Conservation (phyloP, 208 protist genomes). For the Wallacemonas sp. region DNA sequence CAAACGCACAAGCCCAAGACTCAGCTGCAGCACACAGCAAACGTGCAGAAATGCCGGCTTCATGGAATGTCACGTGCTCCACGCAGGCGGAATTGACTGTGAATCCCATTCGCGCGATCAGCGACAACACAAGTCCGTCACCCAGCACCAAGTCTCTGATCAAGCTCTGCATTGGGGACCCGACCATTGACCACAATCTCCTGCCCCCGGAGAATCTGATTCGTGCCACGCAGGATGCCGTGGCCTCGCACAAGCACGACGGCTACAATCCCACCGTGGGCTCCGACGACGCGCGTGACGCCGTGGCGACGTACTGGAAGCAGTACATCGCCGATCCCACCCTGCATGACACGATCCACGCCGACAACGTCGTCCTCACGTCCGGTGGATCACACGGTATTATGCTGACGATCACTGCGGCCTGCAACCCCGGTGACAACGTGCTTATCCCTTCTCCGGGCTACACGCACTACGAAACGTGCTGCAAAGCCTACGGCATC, state of each 20-base stretch:
- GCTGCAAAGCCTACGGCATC: slow-evolving; percentile 77
- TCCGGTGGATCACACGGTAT: slow-evolving; percentile 90
- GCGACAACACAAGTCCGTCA: slow-evolving; percentile 63
- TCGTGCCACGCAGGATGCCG: slow-evolving; percentile 41
- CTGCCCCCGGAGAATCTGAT: slow-evolving; percentile 35
- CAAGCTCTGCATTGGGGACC: slow-evolving; percentile 70
- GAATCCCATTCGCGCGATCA: slow-evolving; percentile 15
- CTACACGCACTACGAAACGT: slow-evolving; percentile 93
- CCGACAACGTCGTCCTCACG: slow-evolving; percentile 78
- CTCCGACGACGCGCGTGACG: slow-evolving; percentile 38
- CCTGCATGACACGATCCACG: slow-evolving; percentile 11
- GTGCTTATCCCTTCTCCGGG: slow-evolving; percentile 89
- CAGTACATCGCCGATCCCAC: slow-evolving; percentile 22
- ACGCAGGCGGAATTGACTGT: slow-evolving; percentile 4
- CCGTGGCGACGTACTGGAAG: slow-evolving; percentile 43
- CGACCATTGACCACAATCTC: slow-evolving; percentile 76
- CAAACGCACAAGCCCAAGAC: background rate
- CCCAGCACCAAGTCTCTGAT: slow-evolving; percentile 12
- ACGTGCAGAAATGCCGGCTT: background rate
- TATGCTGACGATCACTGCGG: slow-evolving; percentile 73
- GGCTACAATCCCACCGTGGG: slow-evolving; percentile 68
- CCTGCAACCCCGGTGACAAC: slow-evolving; percentile 87
- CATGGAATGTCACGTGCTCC: slow-evolving; percentile 8
- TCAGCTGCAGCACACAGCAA: background rate
- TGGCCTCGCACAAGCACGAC: slow-evolving; percentile 43